phyloP scores from a whole-genome alignment of 306 rosid genomes.

The Parietaria judaica region DNA sequence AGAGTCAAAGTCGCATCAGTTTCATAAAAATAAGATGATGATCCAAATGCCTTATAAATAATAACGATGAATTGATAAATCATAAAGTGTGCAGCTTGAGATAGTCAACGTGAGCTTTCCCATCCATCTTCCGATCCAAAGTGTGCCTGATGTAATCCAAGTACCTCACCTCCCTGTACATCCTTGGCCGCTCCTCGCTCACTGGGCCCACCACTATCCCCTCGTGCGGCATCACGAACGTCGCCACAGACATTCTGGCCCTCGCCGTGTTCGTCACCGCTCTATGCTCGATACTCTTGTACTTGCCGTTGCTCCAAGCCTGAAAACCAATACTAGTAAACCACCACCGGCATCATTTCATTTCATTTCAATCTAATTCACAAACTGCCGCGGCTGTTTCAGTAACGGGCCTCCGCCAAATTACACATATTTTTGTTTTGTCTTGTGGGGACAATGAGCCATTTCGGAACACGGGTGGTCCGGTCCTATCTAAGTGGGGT shows the following conservation, averaged over 20 bases:
- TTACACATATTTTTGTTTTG: too few species aligned
- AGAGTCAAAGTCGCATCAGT: too few species aligned
- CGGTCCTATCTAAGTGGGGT: too few species aligned
- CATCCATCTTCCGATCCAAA: slow-evolving; percentile 19
- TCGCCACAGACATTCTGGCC: slow-evolving; percentile 20
- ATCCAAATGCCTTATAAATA: too few species aligned
- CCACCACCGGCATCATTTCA: too few species aligned
- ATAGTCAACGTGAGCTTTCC: slow-evolving; percentile 23
- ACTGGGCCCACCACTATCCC: slow-evolving; percentile 33
- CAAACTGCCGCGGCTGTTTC: too few species aligned
- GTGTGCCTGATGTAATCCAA: slow-evolving; percentile 29
- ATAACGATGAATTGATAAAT: background rate
- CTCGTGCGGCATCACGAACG: slow-evolving; percentile 15
- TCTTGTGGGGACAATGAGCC: too few species aligned
- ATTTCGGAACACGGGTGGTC: too few species aligned
- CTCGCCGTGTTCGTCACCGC: slow-evolving; percentile 24
- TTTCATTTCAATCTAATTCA: too few species aligned
- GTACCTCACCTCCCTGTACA: slow-evolving; percentile 23
- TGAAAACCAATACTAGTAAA: slow-evolving; percentile 5
- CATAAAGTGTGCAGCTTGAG: background rate
- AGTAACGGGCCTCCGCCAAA: too few species aligned
- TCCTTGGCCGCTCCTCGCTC: slow-evolving; percentile 20
- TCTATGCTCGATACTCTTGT: slow-evolving; percentile 42
- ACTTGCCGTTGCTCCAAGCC: slow-evolving; percentile 46
- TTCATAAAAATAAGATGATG: too few species aligned